phyloP scores from a whole-genome alignment of 148 eudicot genomes.

The Camellia sinensis region DNA sequence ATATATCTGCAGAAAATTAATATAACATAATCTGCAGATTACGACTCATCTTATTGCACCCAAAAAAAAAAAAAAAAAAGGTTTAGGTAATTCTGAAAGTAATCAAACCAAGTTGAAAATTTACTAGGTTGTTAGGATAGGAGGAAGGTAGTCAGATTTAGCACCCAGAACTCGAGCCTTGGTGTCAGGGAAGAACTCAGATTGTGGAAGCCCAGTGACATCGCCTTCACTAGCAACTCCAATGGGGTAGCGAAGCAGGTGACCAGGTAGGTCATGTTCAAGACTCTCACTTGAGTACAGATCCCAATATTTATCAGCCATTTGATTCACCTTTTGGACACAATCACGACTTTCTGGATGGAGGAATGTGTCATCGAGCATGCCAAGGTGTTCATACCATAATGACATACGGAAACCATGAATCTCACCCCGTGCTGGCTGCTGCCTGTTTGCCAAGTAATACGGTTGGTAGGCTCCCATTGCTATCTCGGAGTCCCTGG shows the following conservation, averaged over 20 bases:
- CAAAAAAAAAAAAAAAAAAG: neutral
- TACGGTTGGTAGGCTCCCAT: conserved; percentile 84
- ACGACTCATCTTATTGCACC: neutral
- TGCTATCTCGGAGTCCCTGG: conserved; percentile 77
- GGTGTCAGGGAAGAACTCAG: conserved; percentile 77
- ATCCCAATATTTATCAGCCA: conserved; percentile 73
- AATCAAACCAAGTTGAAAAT: neutral
- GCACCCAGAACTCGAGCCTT: conserved; percentile 66
- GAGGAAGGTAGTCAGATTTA: conserved; percentile 73
- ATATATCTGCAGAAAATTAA: conserved; percentile 4
- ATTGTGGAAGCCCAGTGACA: conserved; percentile 56
- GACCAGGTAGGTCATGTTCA: conserved; percentile 71
- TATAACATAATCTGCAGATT: too few species aligned
- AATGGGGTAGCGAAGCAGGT: conserved; percentile 78
- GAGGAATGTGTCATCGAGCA: conserved; percentile 59
- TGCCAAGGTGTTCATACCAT: conserved; percentile 89
- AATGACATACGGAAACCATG: conserved; percentile 81
- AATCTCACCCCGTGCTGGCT: conserved; percentile 68
- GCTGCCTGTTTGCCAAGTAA: conserved; percentile 33
- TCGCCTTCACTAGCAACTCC: conserved; percentile 61
- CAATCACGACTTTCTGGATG: conserved; percentile 57
- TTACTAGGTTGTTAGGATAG: conserved; percentile 68
- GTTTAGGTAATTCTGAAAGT: neutral
- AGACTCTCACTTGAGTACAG: conserved; percentile 54
- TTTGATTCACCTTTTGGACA: conserved; percentile 49